Evolutionary conservation across 345 rosid species (phyloP).

Genomic region (Euphorbia pulcherrima): DNA sequence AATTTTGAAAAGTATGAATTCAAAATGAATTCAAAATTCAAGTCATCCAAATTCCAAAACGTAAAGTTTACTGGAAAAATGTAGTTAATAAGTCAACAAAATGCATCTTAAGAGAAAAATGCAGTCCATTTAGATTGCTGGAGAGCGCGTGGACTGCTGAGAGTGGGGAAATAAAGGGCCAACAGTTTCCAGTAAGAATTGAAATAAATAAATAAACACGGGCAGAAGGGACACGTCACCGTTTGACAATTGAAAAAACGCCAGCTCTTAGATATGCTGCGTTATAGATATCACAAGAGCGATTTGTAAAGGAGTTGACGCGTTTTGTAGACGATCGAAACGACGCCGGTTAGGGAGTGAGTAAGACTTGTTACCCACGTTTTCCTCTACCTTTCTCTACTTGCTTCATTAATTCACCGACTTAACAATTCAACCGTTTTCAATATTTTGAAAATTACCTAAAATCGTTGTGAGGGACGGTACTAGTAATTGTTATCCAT

Average conservation of each 20-base stretch:
- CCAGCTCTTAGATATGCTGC: neutral
- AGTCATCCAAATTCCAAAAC: no score
- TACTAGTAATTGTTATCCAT: no score
- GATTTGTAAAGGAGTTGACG: neutral
- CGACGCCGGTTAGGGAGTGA: neutral
- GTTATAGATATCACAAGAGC: neutral
- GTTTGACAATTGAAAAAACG: slow-evolving; percentile 5
- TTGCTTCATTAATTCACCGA: slow-evolving; percentile 1
- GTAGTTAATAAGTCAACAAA: no score
- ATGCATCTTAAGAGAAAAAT: no score
- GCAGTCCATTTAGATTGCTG: neutral
- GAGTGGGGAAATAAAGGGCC: neutral
- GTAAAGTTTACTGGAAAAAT: neutral
- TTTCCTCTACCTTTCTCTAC: neutral
- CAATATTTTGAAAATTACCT: no score
- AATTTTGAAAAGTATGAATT: no score
- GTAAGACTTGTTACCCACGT: neutral
- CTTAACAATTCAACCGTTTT: neutral
- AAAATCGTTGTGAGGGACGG: no score
- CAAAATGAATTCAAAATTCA: no score
- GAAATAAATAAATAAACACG: no score
- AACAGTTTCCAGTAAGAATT: neutral
- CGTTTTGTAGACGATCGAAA: neutral
- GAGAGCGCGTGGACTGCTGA: neutral
- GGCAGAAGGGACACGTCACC: neutral